These are phyloP conservation scores for Phascolomyces articulosus DNA, from an alignment of 371 early-diverging fungal genomes.

Conservation along the genomic window DNA sequence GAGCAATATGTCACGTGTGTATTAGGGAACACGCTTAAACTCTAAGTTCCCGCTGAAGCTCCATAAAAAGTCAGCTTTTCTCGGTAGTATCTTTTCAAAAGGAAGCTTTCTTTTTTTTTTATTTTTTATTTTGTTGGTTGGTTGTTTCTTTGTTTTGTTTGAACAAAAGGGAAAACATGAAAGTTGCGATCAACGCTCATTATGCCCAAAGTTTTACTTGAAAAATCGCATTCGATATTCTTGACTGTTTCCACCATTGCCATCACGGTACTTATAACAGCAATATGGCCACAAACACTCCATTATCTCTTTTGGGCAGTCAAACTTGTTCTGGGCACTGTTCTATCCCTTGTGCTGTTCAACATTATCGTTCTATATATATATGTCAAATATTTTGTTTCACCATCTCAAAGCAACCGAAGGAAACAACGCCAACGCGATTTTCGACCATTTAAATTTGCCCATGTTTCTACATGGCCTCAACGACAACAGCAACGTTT, in stretches of 20 bases:
- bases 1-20: too few relatives aligned
- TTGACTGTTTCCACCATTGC: slow-evolving; percentile 1
- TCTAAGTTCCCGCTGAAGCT: too few relatives aligned
- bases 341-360: slow-evolving; percentile 19
- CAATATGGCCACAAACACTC: slow-evolving; percentile 6
- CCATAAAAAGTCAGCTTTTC: background rate
- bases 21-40: too few relatives aligned
- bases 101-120: background rate
- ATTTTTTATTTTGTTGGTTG: too few relatives aligned
- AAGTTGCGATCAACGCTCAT: background rate
- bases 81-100: background rate
- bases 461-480: slow-evolving; percentile 23
- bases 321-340: slow-evolving; percentile 9
- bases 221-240: slow-evolving; percentile 2
- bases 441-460: slow-evolving; percentile 33
- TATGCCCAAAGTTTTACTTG: slow-evolving; percentile 12
- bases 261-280: background rate
- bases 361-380: slow-evolving; percentile 40
- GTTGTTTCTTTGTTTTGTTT: too few relatives aligned
- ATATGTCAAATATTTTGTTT: slow-evolving; percentile 43
- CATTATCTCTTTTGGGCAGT: slow-evolving; percentile 3
- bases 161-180: slow-evolving; percentile 8
- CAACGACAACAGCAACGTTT: slow-evolving; percentile 17
- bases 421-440: slow-evolving; percentile 8
- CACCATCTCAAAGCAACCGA: slow-evolving; percentile 3